Conservation (phyloP, 176 grass and related monocot genomes). For the Olyra latifolia region DNA sequence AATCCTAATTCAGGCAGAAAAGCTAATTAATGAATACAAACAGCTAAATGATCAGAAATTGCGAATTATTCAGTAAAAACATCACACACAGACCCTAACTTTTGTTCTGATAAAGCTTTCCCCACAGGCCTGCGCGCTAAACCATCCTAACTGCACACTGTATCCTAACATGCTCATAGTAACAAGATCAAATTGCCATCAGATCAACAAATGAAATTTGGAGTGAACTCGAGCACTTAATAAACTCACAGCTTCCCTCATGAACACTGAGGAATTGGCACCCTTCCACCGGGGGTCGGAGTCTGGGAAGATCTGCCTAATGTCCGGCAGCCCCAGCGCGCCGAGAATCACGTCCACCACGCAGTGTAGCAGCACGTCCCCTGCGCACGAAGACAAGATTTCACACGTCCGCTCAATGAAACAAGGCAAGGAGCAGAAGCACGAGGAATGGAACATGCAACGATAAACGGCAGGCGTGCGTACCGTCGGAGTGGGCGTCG, state of each 20-base stretch:
- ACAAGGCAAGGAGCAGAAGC: background rate
- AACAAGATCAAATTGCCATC: background rate
- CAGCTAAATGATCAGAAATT: background rate
- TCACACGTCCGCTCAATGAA: background rate
- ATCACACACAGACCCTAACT: background rate
- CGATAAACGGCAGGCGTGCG: background rate
- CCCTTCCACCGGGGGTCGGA: constrained; percentile 93
- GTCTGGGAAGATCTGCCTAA: constrained; percentile 98
- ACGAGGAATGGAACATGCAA: background rate
- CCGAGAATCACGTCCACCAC: constrained; percentile 97
- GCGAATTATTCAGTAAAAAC: constrained; percentile 6
- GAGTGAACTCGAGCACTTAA: background rate
- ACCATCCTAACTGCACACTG: background rate
- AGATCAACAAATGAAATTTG: background rate
- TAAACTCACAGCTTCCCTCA: constrained; percentile 83
- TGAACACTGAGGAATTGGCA: constrained; percentile 78
- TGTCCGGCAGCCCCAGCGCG: constrained; percentile 93
- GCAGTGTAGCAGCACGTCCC: constrained; percentile 98
- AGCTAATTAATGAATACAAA: background rate
- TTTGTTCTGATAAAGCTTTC: background rate
- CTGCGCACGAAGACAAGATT: constrained; percentile 37
- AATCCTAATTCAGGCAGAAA: background rate
- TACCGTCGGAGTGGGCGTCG: constrained; percentile 96
- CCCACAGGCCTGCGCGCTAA: background rate
- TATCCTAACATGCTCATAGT: background rate